Evolutionary conservation across 768 basidiomycete species (phyloP).

Genomic region (Neoboletus subvelutipes): DNA sequence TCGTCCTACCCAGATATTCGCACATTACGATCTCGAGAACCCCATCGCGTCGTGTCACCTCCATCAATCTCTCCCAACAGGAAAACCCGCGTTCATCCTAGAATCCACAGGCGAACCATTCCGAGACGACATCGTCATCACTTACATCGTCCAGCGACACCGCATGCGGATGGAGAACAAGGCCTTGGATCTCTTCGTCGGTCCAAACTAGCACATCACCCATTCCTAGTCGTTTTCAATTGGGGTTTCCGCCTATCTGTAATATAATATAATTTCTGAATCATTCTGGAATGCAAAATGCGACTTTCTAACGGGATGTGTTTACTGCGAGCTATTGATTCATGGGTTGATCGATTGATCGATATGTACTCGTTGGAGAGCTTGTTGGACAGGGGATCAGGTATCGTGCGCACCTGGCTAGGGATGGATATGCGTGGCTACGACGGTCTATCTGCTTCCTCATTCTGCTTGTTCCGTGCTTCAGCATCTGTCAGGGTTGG

Average conservation of each 20-base stretch:
- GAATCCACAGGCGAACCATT: slow-evolving; percentile 25
- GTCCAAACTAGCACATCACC: slow-evolving; percentile 20
- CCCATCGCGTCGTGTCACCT: slow-evolving; percentile 25
- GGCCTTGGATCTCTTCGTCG: slow-evolving; percentile 28
- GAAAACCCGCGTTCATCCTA: slow-evolving; percentile 24
- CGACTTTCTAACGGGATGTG: background rate
- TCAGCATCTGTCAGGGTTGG: background rate
- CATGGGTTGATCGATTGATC: background rate
- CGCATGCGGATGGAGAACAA: slow-evolving; percentile 24
- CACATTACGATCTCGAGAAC: slow-evolving; percentile 24
- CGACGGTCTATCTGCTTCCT: too few species aligned
- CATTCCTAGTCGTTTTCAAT: too few species aligned
- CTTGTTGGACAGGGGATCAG: too few species aligned
- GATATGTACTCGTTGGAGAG: too few species aligned
- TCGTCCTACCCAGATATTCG: slow-evolving; percentile 17
- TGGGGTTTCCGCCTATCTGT: background rate
- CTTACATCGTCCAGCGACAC: slow-evolving; percentile 29
- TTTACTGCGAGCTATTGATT: background rate
- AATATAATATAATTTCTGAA: background rate
- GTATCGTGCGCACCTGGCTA: background rate
- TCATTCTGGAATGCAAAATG: background rate
- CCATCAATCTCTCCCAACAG: background rate
- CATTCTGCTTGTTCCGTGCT: too few species aligned
- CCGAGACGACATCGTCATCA: slow-evolving; percentile 31
- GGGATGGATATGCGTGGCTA: background rate